Conservation (phyloP, 2,329 filamentous ascomycete species). For the Alternaria alternata region DNA sequence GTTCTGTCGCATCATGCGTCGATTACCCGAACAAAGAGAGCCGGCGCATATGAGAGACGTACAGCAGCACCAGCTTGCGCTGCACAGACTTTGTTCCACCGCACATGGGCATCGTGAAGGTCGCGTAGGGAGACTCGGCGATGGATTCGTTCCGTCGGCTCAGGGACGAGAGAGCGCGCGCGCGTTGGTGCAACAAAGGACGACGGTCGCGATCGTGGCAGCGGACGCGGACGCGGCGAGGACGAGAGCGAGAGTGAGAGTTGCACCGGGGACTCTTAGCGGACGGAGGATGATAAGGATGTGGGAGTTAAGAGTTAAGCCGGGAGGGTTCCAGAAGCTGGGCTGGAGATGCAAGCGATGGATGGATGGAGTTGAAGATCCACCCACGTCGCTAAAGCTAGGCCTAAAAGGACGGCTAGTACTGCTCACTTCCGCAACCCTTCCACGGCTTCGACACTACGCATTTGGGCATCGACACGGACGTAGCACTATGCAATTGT, state of each 20-base stretch:
- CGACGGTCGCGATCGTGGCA: constrained; percentile 17
- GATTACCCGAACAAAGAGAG: constrained; percentile 16
- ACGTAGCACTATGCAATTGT: constrained; percentile 23
- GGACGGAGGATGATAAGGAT: constrained; percentile 25
- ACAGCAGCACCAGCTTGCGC: constrained; percentile 96
- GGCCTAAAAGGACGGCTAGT: constrained; percentile 18
- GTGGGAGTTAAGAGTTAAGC: constrained; percentile 13
- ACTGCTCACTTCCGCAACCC: constrained; percentile 21
- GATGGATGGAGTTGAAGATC: constrained; percentile 18
- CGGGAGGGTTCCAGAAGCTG: constrained; percentile 20
- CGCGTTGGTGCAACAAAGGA: constrained; percentile 34
- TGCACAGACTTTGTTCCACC: constrained; percentile 76
- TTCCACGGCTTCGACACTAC: constrained; percentile 24
- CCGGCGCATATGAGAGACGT: constrained; percentile 51
- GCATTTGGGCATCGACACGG: constrained; percentile 8
- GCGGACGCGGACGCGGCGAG: constrained; percentile 9
- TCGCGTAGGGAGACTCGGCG: constrained; percentile 23
- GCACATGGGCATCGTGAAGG: constrained; percentile 56
- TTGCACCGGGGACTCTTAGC: constrained; percentile 19
- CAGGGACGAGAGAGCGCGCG: constrained; percentile 31
- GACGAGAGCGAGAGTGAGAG: constrained; percentile 11
- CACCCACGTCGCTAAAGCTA: constrained; percentile 17
- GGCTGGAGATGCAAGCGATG: constrained; percentile 19
- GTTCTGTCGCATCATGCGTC: constrained; percentile 27
- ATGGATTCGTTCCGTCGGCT: constrained; percentile 34